A percentile compares a stretch with the other conserved stretches of the same genome.
These are phyloP conservation scores for Fagopyrum homotropicum DNA, from an alignment of 148 eudicot species.

Conservation along the genomic window DNA sequence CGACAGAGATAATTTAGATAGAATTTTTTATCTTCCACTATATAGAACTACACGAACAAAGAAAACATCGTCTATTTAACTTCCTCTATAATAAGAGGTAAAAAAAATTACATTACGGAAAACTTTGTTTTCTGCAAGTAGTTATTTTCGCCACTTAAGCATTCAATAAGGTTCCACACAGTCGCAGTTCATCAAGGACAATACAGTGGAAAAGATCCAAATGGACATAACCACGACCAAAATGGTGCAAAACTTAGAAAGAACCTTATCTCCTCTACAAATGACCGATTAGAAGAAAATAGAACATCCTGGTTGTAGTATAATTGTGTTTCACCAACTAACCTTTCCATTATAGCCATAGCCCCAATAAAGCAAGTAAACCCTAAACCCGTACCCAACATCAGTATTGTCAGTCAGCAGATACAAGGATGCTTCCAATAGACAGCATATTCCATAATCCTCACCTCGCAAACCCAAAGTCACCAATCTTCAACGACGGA, in stretches of 20 bases:
- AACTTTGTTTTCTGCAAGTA: neutral
- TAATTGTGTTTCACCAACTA: neutral
- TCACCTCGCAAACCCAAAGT: slow-evolving; percentile 61
- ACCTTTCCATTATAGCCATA: neutral
- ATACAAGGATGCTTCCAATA: neutral
- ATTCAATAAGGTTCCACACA: neutral
- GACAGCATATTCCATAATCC: neutral
- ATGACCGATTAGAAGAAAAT: neutral
- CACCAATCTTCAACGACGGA: slow-evolving; percentile 53
- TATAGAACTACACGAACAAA: neutral
- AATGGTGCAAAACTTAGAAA: neutral
- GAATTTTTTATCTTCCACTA: neutral
- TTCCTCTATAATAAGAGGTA: neutral
- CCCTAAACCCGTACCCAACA: neutral
- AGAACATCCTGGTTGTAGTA: neutral
- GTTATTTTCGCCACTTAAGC: neutral
- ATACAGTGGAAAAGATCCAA: neutral
- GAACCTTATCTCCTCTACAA: neutral
- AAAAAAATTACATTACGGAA: neutral
- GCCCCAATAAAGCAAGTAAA: neutral
- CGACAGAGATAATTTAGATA: neutral
- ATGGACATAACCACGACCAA: neutral
- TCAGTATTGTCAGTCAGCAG: neutral
- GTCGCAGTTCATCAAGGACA: neutral
- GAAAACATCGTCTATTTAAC: neutral